phyloP scores from a whole-genome alignment of 768 basidiomycete species.

The Scleroderma bovista region DNA sequence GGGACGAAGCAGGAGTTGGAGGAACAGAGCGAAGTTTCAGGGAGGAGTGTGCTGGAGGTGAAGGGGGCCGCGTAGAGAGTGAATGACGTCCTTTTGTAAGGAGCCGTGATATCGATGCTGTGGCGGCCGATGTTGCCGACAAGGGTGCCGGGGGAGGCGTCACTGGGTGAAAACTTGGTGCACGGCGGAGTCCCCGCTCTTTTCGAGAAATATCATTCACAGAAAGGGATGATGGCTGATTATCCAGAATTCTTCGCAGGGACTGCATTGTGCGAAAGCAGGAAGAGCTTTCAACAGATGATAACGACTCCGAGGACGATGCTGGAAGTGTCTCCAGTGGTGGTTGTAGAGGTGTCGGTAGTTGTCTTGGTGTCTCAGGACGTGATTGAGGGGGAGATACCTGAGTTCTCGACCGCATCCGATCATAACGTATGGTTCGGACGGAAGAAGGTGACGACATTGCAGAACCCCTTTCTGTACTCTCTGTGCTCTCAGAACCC shows the following conservation, averaged over 20 bases:
- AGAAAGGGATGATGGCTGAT: slow-evolving; percentile 34
- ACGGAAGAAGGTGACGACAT: slow-evolving; percentile 10
- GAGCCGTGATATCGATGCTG: slow-evolving; percentile 73
- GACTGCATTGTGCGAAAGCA: slow-evolving; percentile 62
- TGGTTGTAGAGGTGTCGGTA: slow-evolving; percentile 24
- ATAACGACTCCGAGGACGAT: slow-evolving; percentile 48
- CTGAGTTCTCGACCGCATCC: slow-evolving; percentile 5
- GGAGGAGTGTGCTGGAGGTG: slow-evolving; percentile 51
- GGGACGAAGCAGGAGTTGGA: slow-evolving; percentile 33
- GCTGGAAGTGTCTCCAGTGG: slow-evolving; percentile 52
- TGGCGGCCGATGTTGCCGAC: slow-evolving; percentile 66
- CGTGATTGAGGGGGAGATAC: slow-evolving; percentile 16
- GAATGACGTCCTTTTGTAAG: slow-evolving; percentile 58
- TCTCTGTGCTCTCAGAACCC: slow-evolving; percentile 28
- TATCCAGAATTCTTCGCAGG: slow-evolving; percentile 65
- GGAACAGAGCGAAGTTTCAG: slow-evolving; percentile 36
- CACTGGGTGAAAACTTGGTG: slow-evolving; percentile 30
- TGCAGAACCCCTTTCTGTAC: slow-evolving; percentile 19
- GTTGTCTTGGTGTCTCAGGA: slow-evolving; percentile 28
- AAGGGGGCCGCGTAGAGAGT: slow-evolving; percentile 57
- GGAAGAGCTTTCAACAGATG: too few species aligned
- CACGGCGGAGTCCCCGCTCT: slow-evolving; percentile 8
- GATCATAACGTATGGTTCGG: slow-evolving; percentile 7
- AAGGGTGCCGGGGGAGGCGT: slow-evolving; percentile 46
- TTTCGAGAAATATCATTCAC: slow-evolving; percentile 12